Base-by-base conservation (phyloP, 139 green algal genomes). In the Chlorokybus atmophyticus region DNA sequence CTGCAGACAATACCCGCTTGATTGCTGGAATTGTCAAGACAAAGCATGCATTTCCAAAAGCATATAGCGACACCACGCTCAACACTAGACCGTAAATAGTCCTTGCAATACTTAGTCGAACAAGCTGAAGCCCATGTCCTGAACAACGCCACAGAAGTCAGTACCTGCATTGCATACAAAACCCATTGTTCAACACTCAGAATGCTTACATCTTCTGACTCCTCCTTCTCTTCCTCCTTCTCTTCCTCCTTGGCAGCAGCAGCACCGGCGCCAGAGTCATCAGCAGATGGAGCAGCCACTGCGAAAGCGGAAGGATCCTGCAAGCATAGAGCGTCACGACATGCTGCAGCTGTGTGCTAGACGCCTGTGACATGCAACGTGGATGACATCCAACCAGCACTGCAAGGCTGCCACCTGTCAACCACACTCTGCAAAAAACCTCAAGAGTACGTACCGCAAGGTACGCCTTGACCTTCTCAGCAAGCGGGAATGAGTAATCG, bases 401-500 rank as follows among this genome's bases (percentile, higher is more conserved):
- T 23, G 17, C 38, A 14, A 14, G 38, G 38, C 38, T 44, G 14
- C 38, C 14, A 14, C 14, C 14, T 17, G 14, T 44, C 14, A 44
- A 14, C 38, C 38, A 44, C 14, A 44, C 38, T 44, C 38, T 23
- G 38, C 14, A 44, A 44, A 23, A 17, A 44, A 44, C 14, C 38
- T 17, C 38, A 14, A 44, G 17, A 23, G 8, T 21, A 52, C 44
- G 10, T 38, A 31, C 60, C 23, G 78, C 82, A 61, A 97, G 79
- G 74, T 81, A 83, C 21, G 81, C 87, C 83, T 95, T 97, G 70
- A 94, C 82, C 81, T 93, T 93, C 29, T 93, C 75, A 21, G 85
- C 85, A 54, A 90, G 78, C 25, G 85, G 85, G 85, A 94, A 97
- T 62, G 73, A 73, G 85, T 94, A 97, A 40, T 94, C 87, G 54